Conservation (phyloP, 2,329 filamentous ascomycete genomes). For the Chrysoporthe deuterocubensis region DNA sequence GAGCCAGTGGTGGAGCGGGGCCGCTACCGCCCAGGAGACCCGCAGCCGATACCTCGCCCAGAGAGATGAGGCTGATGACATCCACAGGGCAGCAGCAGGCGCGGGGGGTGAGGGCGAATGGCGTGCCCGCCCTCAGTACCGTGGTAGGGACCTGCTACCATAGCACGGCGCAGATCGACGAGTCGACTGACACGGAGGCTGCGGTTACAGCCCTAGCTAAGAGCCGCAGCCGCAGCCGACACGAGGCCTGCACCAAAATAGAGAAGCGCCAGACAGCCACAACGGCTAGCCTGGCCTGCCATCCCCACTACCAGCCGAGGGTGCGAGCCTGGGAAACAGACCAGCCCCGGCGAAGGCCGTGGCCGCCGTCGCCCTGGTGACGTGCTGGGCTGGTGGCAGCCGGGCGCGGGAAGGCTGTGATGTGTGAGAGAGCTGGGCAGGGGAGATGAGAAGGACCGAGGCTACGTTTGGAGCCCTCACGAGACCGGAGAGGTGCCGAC, state of each 20-base stretch:
- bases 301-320: conserved; percentile 5
- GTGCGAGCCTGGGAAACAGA: background rate
- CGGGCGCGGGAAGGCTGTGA: background rate
- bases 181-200: conserved; percentile 26
- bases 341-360: background rate
- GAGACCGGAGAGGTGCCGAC: conserved; percentile 27
- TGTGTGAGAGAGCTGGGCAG: background rate
- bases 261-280: conserved; percentile 19
- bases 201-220: conserved; percentile 26
- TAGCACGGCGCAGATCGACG: background rate
- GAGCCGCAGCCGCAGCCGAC: conserved; percentile 18
- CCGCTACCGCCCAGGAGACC: conserved; percentile 1
- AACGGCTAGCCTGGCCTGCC: background rate
- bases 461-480: conserved; percentile 25
- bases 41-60: background rate
- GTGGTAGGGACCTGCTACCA: background rate
- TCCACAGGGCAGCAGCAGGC: background rate
- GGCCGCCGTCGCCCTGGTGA: background rate
- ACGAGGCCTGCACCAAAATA: conserved; percentile 22
- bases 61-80: conserved; percentile 9
- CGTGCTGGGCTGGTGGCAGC: background rate
- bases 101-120: background rate
- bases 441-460: conserved; percentile 21
- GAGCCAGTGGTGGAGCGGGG: conserved; percentile 17
- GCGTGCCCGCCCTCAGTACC: background rate